A percentile compares a stretch with the other conserved stretches of the same genome.
These are phyloP conservation scores for Cladosporium halotolerans DNA, from an alignment of 2,329 filamentous ascomycete species.

Conservation along the genomic window DNA sequence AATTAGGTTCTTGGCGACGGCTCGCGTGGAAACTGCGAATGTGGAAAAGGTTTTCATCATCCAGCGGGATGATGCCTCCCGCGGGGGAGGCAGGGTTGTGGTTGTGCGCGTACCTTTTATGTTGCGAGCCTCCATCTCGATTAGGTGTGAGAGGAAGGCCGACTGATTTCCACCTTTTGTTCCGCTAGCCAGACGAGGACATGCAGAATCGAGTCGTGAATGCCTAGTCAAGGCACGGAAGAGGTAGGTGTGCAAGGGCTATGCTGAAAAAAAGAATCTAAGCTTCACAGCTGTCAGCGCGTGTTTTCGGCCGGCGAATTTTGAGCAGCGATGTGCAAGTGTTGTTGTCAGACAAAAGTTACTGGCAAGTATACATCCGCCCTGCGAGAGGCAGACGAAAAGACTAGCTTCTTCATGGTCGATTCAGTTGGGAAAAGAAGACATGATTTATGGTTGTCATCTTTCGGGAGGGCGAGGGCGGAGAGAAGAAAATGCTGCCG, in stretches of 20 bases:
- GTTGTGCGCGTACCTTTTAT: slow-evolving; percentile 9
- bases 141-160: neutral
- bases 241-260: no score
- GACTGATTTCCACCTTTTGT: neutral
- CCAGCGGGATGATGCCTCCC: slow-evolving; percentile 14
- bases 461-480: slow-evolving; percentile 39
- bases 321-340: slow-evolving; percentile 1
- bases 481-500: neutral
- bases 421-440: slow-evolving; percentile 88
- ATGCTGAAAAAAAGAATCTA: neutral
- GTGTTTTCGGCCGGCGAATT: neutral
- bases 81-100: slow-evolving; percentile 3
- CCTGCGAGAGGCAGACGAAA: slow-evolving; percentile 58
- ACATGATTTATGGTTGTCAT: slow-evolving; percentile 66
- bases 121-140: slow-evolving; percentile 8
- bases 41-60: slow-evolving; percentile 50
- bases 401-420: slow-evolving; percentile 75
- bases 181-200: neutral
- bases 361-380: slow-evolving; percentile 86
- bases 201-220: neutral
- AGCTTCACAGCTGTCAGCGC: slow-evolving; percentile 4
- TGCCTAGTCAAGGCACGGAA: neutral
- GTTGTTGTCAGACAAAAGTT: slow-evolving; percentile 66
- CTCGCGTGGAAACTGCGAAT: slow-evolving; percentile 84
- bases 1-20: slow-evolving; percentile 35